Conservation (phyloP, 768 basidiomycete species). For the Boletus vermiculosoides region DNA sequence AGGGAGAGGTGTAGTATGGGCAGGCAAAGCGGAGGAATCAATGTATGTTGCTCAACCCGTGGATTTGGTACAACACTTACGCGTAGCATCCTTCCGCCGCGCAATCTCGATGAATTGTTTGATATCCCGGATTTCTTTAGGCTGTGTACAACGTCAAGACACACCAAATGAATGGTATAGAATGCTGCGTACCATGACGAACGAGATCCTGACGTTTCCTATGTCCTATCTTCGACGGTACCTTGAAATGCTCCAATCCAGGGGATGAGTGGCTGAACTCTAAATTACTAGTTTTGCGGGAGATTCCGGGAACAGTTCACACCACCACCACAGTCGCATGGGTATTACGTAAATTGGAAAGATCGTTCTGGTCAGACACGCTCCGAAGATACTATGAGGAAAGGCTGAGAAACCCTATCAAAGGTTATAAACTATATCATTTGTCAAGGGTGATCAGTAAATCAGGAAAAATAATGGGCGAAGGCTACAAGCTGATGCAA, state of each 20-base stretch:
- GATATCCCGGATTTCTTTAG: conserved; percentile 97
- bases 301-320: conserved; percentile 14
- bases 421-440: background rate
- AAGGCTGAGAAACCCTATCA: background rate
- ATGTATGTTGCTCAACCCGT: background rate
- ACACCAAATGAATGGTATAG: background rate
- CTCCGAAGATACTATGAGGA: background rate
- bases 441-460: background rate
- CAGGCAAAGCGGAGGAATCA: background rate
- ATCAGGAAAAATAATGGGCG: background rate
- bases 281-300: conserved; percentile 31
- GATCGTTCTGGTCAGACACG: background rate
- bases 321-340: background rate
- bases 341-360: too few relatives aligned
- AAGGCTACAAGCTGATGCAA: conserved; percentile 24
- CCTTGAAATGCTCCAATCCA: background rate
- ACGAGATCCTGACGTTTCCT: conserved; percentile 13
- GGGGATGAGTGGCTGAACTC: conserved; percentile 32
- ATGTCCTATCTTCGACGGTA: background rate
- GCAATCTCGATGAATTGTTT: conserved; percentile 98
- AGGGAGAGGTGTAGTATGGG: background rate
- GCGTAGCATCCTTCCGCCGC: conserved; percentile 93
- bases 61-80: conserved; percentile 53
- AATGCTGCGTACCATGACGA: conserved; percentile 28
- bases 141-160: conserved; percentile 46